phyloP scores from a whole-genome alignment of 192 early-diverging fungal species.

The Coemansia sp. region DNA sequence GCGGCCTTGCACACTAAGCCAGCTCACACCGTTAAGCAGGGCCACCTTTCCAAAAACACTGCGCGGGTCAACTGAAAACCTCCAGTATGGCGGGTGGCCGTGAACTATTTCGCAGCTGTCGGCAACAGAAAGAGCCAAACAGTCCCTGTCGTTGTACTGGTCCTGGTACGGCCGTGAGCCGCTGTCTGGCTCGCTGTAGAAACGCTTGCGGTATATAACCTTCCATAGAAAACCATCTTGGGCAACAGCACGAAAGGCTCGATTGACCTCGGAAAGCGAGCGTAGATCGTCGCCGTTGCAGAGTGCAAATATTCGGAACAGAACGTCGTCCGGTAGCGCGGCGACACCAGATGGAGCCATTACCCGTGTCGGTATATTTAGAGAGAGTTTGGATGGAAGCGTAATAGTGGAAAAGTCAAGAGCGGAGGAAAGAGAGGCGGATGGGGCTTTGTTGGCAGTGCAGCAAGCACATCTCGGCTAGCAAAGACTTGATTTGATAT shows the following conservation, averaged over 20 bases:
- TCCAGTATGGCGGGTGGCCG: conserved; percentile 36
- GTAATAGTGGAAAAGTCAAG: background rate
- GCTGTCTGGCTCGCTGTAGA: conserved; percentile 7
- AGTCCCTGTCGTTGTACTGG: conserved; percentile 29
- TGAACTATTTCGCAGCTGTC: conserved; percentile 37
- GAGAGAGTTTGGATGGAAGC: background rate
- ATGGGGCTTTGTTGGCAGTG: too few species aligned
- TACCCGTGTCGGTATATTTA: background rate
- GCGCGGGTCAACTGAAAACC: conserved; percentile 23
- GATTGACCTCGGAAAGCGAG: conserved; percentile 21
- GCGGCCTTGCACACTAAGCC: conserved; percentile 36
- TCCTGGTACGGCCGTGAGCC: conserved; percentile 13
- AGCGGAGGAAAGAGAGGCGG: conserved; percentile 8
- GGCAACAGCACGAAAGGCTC: conserved; percentile 14
- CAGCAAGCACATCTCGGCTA: too few species aligned
- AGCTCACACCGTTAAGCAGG: conserved; percentile 35
- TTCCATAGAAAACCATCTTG: conserved; percentile 41
- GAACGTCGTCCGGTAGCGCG: conserved; percentile 31
- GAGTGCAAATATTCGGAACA: conserved; percentile 24
- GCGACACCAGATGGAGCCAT: background rate
- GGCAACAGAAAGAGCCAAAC: conserved; percentile 22
- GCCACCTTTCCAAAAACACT: conserved; percentile 37
- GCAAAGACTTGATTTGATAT: too few species aligned
- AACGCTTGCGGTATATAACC: conserved; percentile 21
- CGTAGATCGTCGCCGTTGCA: conserved; percentile 47